Evolutionary conservation across 129 eudicot species (phyloP).

Genomic region (Centella asiatica): DNA sequence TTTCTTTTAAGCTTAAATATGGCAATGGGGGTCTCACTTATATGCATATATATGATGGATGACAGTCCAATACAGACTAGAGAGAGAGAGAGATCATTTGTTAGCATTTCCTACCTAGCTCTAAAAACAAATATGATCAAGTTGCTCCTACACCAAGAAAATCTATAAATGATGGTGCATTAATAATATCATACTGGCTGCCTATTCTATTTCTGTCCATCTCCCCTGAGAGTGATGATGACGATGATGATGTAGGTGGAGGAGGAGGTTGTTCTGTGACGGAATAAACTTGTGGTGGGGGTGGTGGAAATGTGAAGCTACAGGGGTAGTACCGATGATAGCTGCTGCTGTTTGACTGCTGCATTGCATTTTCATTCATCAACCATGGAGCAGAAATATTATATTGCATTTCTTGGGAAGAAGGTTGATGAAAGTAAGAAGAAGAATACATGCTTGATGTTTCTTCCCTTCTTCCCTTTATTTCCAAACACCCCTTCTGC

Average conservation of each 20-base stretch:
- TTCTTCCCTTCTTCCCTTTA: constrained; percentile 10
- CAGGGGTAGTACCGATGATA: constrained; percentile 21
- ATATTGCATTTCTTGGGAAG: constrained; percentile 9
- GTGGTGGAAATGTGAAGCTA: constrained; percentile 22
- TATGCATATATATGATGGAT: background rate
- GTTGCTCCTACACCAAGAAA: constrained; percentile 99
- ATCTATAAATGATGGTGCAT: constrained; percentile 77
- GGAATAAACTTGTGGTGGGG: constrained; percentile 40
- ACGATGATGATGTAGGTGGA: constrained; percentile 11
- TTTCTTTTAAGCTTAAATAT: background rate
- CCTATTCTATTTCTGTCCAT: constrained; percentile 13
- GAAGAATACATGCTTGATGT: constrained; percentile 7
- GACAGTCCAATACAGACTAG: background rate
- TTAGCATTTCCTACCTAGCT: constrained; percentile 1
- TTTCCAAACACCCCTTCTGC: constrained; percentile 45
- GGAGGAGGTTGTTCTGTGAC: constrained; percentile 4
- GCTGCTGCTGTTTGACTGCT: constrained; percentile 21
- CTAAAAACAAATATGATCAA: constrained; percentile 20
- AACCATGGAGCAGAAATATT: constrained; percentile 15
- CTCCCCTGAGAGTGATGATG: constrained; percentile 15
- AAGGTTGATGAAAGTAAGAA: background rate
- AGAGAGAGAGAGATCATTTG: background rate
- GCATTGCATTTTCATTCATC: constrained; percentile 21
- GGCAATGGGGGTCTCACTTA: background rate
- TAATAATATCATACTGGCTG: constrained; percentile 35